Evolutionary conservation across 176 grass and related monocot species (phyloP).

Genomic region (Triticum dicoccoides): DNA sequence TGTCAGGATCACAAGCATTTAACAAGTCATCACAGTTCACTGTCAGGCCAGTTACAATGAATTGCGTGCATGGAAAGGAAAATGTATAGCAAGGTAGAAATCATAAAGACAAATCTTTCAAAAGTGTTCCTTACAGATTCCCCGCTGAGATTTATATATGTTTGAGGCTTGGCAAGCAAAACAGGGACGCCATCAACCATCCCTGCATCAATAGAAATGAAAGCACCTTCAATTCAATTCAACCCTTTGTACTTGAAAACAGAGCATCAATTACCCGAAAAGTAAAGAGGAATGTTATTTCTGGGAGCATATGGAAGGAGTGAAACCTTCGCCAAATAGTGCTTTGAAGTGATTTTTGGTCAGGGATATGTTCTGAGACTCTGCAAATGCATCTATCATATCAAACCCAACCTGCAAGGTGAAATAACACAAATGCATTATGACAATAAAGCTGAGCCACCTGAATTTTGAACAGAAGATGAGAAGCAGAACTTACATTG

Average conservation of each 20-base stretch:
- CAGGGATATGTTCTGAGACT: conserved; percentile 61
- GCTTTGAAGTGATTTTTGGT: conserved; percentile 77
- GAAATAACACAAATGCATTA: not conserved
- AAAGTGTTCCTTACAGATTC: conserved; percentile 70
- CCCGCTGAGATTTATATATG: conserved; percentile 95
- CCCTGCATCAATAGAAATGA: conserved; percentile 50
- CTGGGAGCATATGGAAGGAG: not conserved
- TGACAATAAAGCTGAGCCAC: not conserved
- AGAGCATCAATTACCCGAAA: not conserved
- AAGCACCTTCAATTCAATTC: not conserved
- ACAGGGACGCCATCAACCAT: conserved; percentile 66
- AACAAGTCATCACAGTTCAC: not conserved
- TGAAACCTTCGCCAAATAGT: conserved; percentile 76
- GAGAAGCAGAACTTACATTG: conserved; percentile 42
- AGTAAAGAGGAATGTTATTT: not conserved
- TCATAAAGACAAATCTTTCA: not conserved
- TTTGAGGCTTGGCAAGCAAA: conserved; percentile 87
- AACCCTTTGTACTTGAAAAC: not conserved
- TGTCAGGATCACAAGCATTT: not conserved
- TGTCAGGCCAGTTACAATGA: not conserved
- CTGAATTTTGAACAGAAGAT: not conserved
- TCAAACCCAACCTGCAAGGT: conserved; percentile 76
- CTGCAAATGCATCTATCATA: conserved; percentile 88
- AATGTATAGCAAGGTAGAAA: not conserved
- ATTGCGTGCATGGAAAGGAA: not conserved